Evolutionary conservation across 1,284 basidiomycete species (phyloP).

Genomic region (Puccinia triticina): DNA sequence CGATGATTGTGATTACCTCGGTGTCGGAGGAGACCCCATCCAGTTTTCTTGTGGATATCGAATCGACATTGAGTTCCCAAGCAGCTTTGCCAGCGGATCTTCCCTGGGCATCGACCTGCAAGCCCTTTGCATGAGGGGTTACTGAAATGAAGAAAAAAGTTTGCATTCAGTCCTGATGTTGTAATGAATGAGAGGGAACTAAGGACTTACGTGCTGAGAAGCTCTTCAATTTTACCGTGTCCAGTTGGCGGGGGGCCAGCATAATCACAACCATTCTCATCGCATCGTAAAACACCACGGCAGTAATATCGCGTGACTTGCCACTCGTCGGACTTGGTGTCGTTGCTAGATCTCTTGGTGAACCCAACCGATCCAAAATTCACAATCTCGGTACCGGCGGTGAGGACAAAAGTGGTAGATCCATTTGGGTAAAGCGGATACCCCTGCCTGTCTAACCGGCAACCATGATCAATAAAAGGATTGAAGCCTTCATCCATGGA

Average conservation of each 20-base stretch:
- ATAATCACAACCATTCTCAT: not conserved
- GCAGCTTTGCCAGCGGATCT: not conserved
- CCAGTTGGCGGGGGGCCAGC: not conserved
- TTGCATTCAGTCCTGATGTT: not conserved
- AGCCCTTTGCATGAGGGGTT: not conserved
- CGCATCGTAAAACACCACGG: not conserved
- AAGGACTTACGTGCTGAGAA: not conserved
- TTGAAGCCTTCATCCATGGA: no score
- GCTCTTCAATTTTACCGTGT: not conserved
- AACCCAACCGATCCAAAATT: not conserved
- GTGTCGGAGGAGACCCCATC: not conserved
- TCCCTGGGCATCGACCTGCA: not conserved
- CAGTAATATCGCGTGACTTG: not conserved
- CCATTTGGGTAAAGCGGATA: not conserved
- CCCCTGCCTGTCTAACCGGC: not conserved
- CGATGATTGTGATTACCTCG: no score
- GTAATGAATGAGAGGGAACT: not conserved
- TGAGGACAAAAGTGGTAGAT: not conserved
- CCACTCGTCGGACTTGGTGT: no score
- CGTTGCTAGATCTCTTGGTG: not conserved
- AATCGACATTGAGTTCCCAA: not conserved
- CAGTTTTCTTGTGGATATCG: not conserved
- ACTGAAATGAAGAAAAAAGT: not conserved
- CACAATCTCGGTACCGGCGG: not conserved
- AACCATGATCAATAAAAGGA: conserved; percentile 6